Percentiles rank a stretch among this genome's conserved stretches.
Evolutionary conservation across 106 monocot species (phyloP).

Genomic region (Acorus calamus): DNA sequence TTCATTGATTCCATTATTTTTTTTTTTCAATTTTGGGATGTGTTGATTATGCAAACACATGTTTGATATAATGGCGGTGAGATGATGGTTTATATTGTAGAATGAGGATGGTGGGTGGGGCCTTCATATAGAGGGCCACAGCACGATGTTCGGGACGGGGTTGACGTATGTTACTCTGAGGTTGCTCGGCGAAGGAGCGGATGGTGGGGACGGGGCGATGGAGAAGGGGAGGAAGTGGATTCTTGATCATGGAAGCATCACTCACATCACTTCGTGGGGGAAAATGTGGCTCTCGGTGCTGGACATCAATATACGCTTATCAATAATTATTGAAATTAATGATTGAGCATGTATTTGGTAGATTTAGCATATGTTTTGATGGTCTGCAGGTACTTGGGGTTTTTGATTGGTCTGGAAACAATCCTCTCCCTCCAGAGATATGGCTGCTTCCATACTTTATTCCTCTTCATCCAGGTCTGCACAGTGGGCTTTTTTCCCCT

Average conservation of each 20-base stretch:
- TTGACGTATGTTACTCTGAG: constrained; percentile 65
- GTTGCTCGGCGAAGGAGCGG: constrained; percentile 62
- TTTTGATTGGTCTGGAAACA: constrained; percentile 93
- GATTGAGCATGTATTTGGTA: not conserved
- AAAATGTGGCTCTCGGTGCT: constrained; percentile 83
- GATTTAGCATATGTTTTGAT: not conserved
- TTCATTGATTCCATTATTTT: not conserved
- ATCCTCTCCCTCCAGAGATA: constrained; percentile 81
- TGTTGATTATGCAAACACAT: not conserved
- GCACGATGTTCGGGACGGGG: constrained; percentile 83
- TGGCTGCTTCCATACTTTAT: constrained; percentile 73
- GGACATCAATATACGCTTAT: not conserved
- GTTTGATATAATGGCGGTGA: no score
- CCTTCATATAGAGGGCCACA: constrained; percentile 69
- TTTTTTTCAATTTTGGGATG: not conserved
- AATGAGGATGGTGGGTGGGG: constrained; percentile 77
- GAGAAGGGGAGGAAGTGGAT: constrained; percentile 68
- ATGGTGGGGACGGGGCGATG: constrained; percentile 64
- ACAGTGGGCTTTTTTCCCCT: no score
- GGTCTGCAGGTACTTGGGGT: constrained; percentile 71
- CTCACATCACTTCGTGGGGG: constrained; percentile 70
- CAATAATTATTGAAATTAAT: not conserved
- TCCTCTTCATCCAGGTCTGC: constrained; percentile 81
- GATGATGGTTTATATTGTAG: constrained; percentile 5
- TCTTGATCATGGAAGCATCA: constrained; percentile 64